These are phyloP conservation scores for Podospora fimiseda DNA, from an alignment of 495 filamentous ascomycete genomes.

Conservation along the genomic window DNA sequence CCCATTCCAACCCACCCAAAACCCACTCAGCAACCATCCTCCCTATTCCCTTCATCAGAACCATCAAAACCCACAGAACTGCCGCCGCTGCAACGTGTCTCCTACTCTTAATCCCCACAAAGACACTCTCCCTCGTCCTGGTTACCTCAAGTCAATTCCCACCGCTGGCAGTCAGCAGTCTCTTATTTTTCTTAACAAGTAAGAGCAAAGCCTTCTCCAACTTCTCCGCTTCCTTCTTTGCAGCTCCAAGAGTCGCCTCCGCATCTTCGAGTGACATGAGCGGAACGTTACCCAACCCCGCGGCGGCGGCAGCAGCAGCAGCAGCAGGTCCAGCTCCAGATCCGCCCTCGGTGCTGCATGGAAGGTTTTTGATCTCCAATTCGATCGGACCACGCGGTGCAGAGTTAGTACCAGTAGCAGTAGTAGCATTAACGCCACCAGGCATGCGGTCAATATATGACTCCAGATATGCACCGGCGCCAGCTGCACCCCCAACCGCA, in stretches of 20 bases:
- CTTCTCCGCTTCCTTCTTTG: slow-evolving; percentile 62
- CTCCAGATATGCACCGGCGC: background rate
- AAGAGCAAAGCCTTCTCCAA: slow-evolving; percentile 61
- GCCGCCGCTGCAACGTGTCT: too few relatives aligned
- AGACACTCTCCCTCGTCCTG: too few relatives aligned
- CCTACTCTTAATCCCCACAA: too few relatives aligned
- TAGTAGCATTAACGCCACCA: too few relatives aligned
- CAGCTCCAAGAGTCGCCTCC: slow-evolving; percentile 48
- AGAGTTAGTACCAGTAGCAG: too few relatives aligned
- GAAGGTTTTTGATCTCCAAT: slow-evolving; percentile 4
- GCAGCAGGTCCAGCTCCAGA: background rate
- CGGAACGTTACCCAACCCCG: slow-evolving; percentile 37
- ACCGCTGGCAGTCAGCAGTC: slow-evolving; percentile 25
- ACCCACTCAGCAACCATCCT: too few relatives aligned
- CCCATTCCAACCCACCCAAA: too few relatives aligned
- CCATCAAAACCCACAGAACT: too few relatives aligned
- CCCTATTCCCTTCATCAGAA: too few relatives aligned
- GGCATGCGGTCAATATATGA: background rate
- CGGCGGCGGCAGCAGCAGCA: slow-evolving; percentile 5
- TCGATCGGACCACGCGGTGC: too few relatives aligned
- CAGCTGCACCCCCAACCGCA: background rate
- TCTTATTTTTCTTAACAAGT: slow-evolving; percentile 56
- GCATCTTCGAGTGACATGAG: slow-evolving; percentile 54
- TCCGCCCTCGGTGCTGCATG: background rate
- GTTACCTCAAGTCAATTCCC: too few relatives aligned